Evolutionary conservation across 345 rosid species (phyloP).

Genomic region (Carallia pectinifolia): DNA sequence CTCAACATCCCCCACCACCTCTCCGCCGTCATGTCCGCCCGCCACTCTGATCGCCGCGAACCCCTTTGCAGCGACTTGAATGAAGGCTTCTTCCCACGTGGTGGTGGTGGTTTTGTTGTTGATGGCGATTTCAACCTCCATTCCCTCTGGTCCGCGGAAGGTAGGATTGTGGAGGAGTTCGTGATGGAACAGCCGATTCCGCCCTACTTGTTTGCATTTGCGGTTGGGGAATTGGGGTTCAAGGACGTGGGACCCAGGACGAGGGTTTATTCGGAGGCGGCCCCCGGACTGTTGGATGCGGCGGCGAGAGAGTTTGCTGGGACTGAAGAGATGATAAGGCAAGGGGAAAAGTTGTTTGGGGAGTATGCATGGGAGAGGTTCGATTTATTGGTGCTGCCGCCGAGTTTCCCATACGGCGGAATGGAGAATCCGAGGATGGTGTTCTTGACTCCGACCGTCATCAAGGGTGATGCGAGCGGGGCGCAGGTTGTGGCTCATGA

Average conservation of each 20-base stretch:
- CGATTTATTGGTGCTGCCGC: slow-evolving; percentile 82
- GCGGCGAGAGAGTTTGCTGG: slow-evolving; percentile 86
- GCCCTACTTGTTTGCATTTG: slow-evolving; percentile 90
- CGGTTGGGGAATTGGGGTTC: slow-evolving; percentile 77
- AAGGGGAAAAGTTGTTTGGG: slow-evolving; percentile 79
- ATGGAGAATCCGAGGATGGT: slow-evolving; percentile 95
- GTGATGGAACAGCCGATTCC: slow-evolving; percentile 89
- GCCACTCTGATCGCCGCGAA: slow-evolving; percentile 56
- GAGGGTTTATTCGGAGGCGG: slow-evolving; percentile 68
- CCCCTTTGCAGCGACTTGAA: slow-evolving; percentile 48
- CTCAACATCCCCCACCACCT: slow-evolving; percentile 65
- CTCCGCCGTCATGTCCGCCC: slow-evolving; percentile 88
- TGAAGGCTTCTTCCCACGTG: neutral
- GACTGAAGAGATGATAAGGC: slow-evolving; percentile 83
- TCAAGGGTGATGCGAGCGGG: slow-evolving; percentile 83
- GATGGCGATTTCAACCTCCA: slow-evolving; percentile 21
- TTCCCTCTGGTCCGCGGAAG: slow-evolving; percentile 65
- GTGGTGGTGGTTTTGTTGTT: neutral
- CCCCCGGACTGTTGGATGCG: slow-evolving; percentile 50
- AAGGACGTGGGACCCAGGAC: slow-evolving; percentile 92
- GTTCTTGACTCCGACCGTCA: slow-evolving; percentile 85
- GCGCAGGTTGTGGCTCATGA: slow-evolving; percentile 92
- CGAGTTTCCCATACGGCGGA: slow-evolving; percentile 90
- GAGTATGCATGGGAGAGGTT: slow-evolving; percentile 87
- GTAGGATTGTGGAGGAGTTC: slow-evolving; percentile 78